Evolutionary conservation across 2,329 filamentous ascomycete genomes (phyloP), one percentile per base, ranked within the genome.

Genomic region (Aaosphaeria arxii): DNA sequence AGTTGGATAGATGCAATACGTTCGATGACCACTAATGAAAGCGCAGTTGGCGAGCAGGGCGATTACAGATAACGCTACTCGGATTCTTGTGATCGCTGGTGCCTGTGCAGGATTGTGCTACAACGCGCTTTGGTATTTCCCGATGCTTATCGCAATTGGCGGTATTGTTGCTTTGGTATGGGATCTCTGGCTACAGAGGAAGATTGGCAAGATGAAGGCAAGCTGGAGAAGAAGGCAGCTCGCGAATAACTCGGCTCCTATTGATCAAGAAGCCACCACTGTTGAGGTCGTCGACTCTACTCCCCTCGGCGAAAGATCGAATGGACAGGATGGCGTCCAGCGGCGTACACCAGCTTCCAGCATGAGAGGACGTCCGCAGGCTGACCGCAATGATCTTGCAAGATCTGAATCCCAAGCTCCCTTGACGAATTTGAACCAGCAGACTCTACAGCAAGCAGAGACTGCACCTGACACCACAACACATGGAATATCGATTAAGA

Each of bases 61-160:
- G 0, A 84, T 89, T 46, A 84, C 79, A 0, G 86, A 89, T 59
- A 74, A 74, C 17, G 42, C 87, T 3, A 84, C 86, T 0, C 72
- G 86, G 1, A 70, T 85, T 0, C 56, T 89, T 1, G 82, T 90
- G 0, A 84, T 88, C 9, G 58, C 85, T 5, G 79, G 80, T 3
- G 87, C 75, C 1, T 75, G 78, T 6, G 85, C 84, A 0, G 87
- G 86, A 0, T 69, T 90, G 54, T 74, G 87, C 43, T 89, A 89
- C 56, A 88, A 83, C 43, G 81, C 85, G 0, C 68, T 90, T 0
- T 91, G 87, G 87, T 91, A 87, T 55, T 90, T 89, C 41, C 87
- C 87, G 0, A 58, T 82, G 0, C 61, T 90, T 4, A 84, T 89
- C 67, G 56, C 79, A 0, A 53, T 74, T 1, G 80, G 77, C 0